Evolutionary conservation across 805 yeast species (phyloP), one percentile per base, ranked within the genome.

Genomic region (Suhomyces prunicola): DNA sequence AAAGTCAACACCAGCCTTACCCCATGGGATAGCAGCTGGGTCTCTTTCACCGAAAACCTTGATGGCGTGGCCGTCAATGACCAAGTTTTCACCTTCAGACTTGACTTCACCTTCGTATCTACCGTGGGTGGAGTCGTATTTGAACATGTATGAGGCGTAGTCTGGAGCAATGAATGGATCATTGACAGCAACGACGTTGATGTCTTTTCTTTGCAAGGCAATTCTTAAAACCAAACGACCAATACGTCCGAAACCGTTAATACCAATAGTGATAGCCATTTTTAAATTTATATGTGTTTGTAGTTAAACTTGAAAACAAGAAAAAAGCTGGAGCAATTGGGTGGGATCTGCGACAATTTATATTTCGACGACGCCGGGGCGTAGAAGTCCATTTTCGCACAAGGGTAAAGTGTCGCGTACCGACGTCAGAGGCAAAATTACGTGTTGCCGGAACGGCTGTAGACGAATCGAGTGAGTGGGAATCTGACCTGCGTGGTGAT

Each of bases 61-160:
- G 60, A 68, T 63, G 50, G 54, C 54, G 53, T 64, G 56, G 47
- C 68, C 70, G 61, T 63, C 70, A 55, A 68, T 62, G 55, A 66
- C 58, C 58, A 68, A 57, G 59, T 49, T 51, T 46, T 54, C 56
- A 40, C 59, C 69, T 52, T 63, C 64, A 44, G 61, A 49, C 53
- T 56, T 53, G 42, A 68, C 71, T 55, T 66, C 70, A 52, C 70
- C 71, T 39, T 56, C 51, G 64, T 58, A 68, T 55, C 60, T 57
- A 54, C 72, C 71, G 63, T 68, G 72, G 58, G 72, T 68, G 54
- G 72, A 68, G 61, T 68, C 72, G 60, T 68, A 68, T 60, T 68
- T 67, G 64, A 68, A 68, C 72, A 68, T 68, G 65, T 68, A 68
- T 36, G 72, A 59, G 48, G 72, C 72, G 58, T 68, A 68, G 58